A percentile compares a stretch with the other conserved stretches of the same genome.
These are phyloP conservation scores for Aspergillus sp. DNA, from an alignment of 2,329 filamentous ascomycete species.

Conservation along the genomic window DNA sequence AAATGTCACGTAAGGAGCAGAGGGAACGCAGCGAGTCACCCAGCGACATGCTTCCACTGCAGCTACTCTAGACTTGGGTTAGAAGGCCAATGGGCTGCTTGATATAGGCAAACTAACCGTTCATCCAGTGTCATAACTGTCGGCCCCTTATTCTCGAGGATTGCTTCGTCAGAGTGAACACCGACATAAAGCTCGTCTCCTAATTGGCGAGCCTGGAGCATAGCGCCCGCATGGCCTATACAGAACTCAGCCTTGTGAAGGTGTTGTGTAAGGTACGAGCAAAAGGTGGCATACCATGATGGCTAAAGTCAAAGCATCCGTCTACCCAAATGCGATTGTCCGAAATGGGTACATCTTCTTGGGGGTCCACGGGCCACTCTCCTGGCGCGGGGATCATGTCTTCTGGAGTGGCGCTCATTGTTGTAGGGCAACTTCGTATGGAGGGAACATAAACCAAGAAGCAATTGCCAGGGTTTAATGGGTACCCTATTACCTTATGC, in stretches of 20 bases:
- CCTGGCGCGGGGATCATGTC: constrained; percentile 54
- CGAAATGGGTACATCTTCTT: constrained; percentile 58
- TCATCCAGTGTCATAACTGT: constrained; percentile 95
- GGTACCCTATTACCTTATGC: neutral
- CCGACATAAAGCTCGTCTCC: constrained; percentile 87
- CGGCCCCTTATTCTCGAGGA: constrained; percentile 94
- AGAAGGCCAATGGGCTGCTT: constrained; percentile 6
- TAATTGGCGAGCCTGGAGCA: constrained; percentile 91
- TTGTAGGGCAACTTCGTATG: neutral
- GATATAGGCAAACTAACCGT: constrained; percentile 55
- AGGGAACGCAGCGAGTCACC: constrained; percentile 79
- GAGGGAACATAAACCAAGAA: neutral
- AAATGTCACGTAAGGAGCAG: constrained; percentile 92
- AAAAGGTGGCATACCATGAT: constrained; percentile 66
- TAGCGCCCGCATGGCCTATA: constrained; percentile 92
- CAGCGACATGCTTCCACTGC: constrained; percentile 95
- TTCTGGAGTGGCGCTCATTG: constrained; percentile 25
- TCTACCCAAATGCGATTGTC: constrained; percentile 92
- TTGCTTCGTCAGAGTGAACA: constrained; percentile 93
- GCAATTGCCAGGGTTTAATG: too few species aligned
- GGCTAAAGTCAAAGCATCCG: constrained; percentile 98
- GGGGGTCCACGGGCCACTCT: constrained; percentile 66
- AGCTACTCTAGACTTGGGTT: constrained; percentile 60
- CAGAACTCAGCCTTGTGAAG: constrained; percentile 9
- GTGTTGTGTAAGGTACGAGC: neutral